phyloP scores from a whole-genome alignment of 768 basidiomycete genomes.

The Boletus rubropictus region DNA sequence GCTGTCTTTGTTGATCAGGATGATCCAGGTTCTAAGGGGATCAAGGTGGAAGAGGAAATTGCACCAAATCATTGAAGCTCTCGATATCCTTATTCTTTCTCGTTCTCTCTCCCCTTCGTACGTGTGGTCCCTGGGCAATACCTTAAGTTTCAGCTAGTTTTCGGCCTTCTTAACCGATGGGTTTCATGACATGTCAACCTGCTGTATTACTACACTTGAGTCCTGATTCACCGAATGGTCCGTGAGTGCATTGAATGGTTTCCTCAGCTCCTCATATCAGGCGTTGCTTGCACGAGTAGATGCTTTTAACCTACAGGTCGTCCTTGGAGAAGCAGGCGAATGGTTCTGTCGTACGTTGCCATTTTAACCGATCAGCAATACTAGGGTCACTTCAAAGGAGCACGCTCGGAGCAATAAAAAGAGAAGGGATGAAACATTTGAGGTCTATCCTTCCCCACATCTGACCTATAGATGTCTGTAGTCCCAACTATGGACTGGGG shows the following conservation, averaged over 20 bases:
- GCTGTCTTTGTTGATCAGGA: constrained; percentile 20
- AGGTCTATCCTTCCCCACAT: too few species aligned
- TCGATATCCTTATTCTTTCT: background rate
- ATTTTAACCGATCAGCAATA: too few species aligned
- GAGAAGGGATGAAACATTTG: too few species aligned
- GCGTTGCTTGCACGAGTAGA: too few species aligned
- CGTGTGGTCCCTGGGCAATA: background rate
- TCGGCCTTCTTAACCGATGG: background rate
- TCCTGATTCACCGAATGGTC: constrained; percentile 4
- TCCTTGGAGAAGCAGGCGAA: too few species aligned
- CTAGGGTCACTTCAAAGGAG: too few species aligned
- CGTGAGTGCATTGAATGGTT: constrained; percentile 1
- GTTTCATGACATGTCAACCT: background rate
- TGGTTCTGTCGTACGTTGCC: too few species aligned
- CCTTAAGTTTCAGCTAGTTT: background rate
- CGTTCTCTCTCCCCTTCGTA: background rate
- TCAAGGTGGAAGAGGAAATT: constrained; percentile 21
- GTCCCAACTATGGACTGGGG: too few species aligned
- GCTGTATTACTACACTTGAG: constrained; percentile 14
- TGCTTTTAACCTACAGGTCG: too few species aligned
- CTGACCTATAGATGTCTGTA: too few species aligned
- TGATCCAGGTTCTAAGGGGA: constrained; percentile 13
- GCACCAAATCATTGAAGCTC: background rate
- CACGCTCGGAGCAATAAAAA: too few species aligned
- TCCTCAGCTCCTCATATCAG: too few species aligned